Evolutionary conservation across 2,329 filamentous ascomycete genomes (phyloP).

Genomic region (Neofusicoccum sp.): DNA sequence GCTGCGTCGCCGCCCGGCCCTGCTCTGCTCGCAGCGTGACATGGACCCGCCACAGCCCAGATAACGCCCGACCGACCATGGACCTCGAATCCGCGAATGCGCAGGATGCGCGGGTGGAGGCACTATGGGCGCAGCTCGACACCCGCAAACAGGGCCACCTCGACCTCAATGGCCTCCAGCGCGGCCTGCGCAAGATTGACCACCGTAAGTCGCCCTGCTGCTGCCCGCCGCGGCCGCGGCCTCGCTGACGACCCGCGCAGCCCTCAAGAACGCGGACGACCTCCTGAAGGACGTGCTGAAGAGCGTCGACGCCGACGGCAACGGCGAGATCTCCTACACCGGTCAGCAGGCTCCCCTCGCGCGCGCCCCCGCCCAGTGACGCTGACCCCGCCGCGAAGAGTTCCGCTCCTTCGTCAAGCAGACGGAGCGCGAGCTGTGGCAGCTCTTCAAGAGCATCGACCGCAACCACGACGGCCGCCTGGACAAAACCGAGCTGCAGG

Average conservation of each 20-base stretch:
- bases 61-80: constrained; percentile 53
- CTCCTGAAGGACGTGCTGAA: constrained; percentile 80
- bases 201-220: constrained; percentile 67
- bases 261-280: constrained; percentile 87
- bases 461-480: constrained; percentile 81
- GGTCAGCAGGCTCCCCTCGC: constrained; percentile 53
- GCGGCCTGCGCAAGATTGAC: constrained; percentile 83
- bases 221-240: constrained; percentile 28
- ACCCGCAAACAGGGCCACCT: constrained; percentile 75
- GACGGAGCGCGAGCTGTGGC: constrained; percentile 80
- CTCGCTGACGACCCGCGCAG: constrained; percentile 42
- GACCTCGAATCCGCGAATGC: constrained; percentile 76
- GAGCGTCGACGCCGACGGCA: constrained; percentile 81
- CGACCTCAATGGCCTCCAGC: constrained; percentile 81
- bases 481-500: constrained; percentile 79
- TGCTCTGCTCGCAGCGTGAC: constrained; percentile 8
- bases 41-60: constrained; percentile 44
- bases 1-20: constrained; percentile 7
- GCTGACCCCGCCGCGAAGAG: constrained; percentile 59
- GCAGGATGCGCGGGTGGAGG: constrained; percentile 78
- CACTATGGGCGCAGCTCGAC: constrained; percentile 83
- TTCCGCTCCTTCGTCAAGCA: constrained; percentile 86
- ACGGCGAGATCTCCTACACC: constrained; percentile 89
- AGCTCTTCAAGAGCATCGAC: constrained; percentile 86
- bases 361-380: constrained; percentile 1